A percentile compares a stretch with the other conserved stretches of the same genome.
Conservation (phyloP, 257 asterid genomes). For the Orobanche coerulescens region DNA sequence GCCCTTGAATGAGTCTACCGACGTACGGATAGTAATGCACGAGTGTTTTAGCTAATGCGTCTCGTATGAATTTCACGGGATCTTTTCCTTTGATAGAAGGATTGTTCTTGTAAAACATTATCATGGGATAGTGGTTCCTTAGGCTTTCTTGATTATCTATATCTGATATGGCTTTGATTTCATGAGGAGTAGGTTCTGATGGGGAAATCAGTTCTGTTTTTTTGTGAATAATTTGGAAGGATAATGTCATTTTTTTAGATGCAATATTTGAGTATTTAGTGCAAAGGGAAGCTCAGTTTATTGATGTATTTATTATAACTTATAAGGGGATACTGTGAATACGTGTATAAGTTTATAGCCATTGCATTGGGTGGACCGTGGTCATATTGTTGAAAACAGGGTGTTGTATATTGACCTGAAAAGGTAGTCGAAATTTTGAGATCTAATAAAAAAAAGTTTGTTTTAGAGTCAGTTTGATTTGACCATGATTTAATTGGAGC, state of each 20-base stretch:
- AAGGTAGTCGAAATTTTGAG: too few species aligned
- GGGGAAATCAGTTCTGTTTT: not conserved
- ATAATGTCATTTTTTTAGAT: not conserved
- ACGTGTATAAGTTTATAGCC: too few species aligned
- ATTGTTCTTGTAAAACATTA: conserved; percentile 4
- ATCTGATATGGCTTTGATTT: conserved; percentile 1
- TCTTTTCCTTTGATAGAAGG: not conserved
- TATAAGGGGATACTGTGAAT: too few species aligned
- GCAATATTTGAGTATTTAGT: too few species aligned
- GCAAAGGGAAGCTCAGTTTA: too few species aligned
- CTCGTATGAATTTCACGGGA: not conserved
- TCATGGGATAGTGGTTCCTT: not conserved
- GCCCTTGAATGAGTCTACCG: conserved; percentile 5
- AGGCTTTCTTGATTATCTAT: conserved; percentile 17
- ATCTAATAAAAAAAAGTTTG: too few species aligned
- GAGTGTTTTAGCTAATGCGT: conserved; percentile 10
- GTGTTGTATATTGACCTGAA: too few species aligned
- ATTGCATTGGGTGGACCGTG: too few species aligned
- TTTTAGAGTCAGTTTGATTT: too few species aligned
- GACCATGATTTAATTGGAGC: too few species aligned
- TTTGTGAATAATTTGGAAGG: not conserved
- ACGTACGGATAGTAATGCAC: conserved; percentile 15
- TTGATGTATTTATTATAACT: too few species aligned
- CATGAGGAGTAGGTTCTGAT: conserved; percentile 3
- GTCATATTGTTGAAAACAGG: too few species aligned